phyloP scores from a whole-genome alignment of 306 rosid genomes.

The Nissolia schottii region DNA sequence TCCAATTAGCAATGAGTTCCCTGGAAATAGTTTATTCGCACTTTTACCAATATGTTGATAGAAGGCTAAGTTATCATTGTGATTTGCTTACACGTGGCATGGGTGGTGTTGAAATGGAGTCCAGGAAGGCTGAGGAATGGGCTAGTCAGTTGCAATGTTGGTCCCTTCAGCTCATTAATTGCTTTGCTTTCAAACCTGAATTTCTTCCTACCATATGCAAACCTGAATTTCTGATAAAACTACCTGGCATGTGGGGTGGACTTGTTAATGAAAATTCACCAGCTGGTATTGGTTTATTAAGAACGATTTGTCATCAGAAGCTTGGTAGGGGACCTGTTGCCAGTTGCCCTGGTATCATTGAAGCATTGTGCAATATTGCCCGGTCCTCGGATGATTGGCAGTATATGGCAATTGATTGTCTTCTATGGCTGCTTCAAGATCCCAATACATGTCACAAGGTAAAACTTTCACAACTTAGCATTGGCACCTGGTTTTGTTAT shows the following conservation, averaged over 20 bases:
- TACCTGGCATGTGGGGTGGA: constrained; percentile 99
- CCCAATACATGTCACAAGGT: constrained; percentile 88
- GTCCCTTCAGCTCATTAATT: constrained; percentile 97
- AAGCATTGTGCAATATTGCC: constrained; percentile 87
- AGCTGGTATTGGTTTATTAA: constrained; percentile 88
- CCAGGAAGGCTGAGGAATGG: constrained; percentile 99
- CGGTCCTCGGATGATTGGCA: constrained; percentile 99
- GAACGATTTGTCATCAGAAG: constrained; percentile 97
- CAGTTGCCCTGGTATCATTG: constrained; percentile 70
- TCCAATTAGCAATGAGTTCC: constrained; percentile 89
- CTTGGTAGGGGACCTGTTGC: constrained; percentile 94
- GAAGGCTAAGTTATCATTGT: constrained; percentile 94
- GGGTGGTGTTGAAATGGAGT: constrained; percentile 99
- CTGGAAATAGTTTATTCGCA: constrained; percentile 94
- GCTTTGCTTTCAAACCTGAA: constrained; percentile 94
- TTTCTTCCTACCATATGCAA: constrained; percentile 90
- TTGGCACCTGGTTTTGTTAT: not conserved
- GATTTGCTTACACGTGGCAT: constrained; percentile 98
- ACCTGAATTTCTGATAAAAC: constrained; percentile 71
- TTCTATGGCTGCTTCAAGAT: constrained; percentile 94
- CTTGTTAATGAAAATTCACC: constrained; percentile 98
- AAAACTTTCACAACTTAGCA: constrained; percentile 2
- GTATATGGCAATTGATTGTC: constrained; percentile 98
- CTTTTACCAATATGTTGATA: constrained; percentile 82
- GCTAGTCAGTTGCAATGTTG: constrained; percentile 99